A percentile compares a stretch with the other conserved stretches of the same genome.
These are phyloP conservation scores for Kazachstania africana DNA, from an alignment of 805 yeast species.

Conservation along the genomic window DNA sequence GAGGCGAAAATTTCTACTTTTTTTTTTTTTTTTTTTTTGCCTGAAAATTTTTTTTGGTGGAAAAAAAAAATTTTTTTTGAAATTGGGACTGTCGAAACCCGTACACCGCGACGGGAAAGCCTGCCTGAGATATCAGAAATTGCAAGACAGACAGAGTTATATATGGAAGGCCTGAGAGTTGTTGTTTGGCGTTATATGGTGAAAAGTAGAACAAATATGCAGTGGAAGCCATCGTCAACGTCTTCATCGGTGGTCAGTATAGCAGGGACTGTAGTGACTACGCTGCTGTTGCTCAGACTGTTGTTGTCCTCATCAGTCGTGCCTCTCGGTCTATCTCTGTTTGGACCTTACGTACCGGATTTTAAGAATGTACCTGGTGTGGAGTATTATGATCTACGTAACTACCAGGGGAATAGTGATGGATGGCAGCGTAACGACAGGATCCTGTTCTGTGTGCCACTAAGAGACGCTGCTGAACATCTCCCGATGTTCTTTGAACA, in stretches of 20 bases:
- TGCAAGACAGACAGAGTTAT: too few relatives aligned
- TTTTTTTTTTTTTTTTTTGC: too few relatives aligned
- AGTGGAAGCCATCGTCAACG: too few relatives aligned
- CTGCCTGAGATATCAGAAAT: too few relatives aligned
- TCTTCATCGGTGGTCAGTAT: constrained; percentile 2
- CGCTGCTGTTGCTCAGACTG: constrained; percentile 6
- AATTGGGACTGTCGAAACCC: too few relatives aligned
- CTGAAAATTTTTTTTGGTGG: too few relatives aligned
- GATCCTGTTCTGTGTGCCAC: constrained; percentile 75
- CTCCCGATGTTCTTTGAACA: constrained; percentile 82
- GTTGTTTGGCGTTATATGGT: too few relatives aligned
- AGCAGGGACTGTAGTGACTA: constrained; percentile 1
- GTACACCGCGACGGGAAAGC: too few relatives aligned
- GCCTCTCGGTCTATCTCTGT: constrained; percentile 2
- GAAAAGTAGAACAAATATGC: too few relatives aligned
- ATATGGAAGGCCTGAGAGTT: too few relatives aligned
- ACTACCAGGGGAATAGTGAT: constrained; percentile 50
- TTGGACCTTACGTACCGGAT: constrained; percentile 27
- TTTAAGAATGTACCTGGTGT: constrained; percentile 32
- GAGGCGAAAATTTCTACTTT: too few relatives aligned
- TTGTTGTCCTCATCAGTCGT: constrained; percentile 6
- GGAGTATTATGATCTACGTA: constrained; percentile 60
- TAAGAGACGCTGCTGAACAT: constrained; percentile 86
- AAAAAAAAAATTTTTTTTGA: too few relatives aligned
- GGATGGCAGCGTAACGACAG: constrained; percentile 79